Conservation (phyloP, 1,284 basidiomycete species). For the Rhizoctonia solani region DNA sequence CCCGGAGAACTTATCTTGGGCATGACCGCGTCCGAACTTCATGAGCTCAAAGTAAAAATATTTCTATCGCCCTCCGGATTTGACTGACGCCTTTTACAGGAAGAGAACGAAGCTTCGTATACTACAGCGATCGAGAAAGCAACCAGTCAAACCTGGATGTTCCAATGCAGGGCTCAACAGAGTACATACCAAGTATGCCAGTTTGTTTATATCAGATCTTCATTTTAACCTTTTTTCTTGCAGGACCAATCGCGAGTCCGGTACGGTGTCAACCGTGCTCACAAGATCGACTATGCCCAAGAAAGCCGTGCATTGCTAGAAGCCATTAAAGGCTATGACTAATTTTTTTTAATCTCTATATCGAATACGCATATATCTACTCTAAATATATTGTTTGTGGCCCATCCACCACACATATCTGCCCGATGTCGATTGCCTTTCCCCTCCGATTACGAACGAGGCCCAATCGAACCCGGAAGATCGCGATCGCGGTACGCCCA, state of each 20-base stretch:
- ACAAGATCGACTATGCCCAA: slow-evolving; percentile 69
- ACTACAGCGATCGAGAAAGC: slow-evolving; percentile 67
- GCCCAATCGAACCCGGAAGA: background rate
- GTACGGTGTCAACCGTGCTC: slow-evolving; percentile 76
- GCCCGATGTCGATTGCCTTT: background rate
- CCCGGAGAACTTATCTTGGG: slow-evolving; percentile 79
- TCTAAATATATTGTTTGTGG: background rate
- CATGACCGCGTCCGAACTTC: slow-evolving; percentile 79
- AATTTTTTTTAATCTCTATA: background rate
- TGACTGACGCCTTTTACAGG: slow-evolving; percentile 50
- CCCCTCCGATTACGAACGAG: background rate
- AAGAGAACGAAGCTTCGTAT: slow-evolving; percentile 67
- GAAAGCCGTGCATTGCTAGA: slow-evolving; percentile 68
- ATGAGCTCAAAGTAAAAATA: slow-evolving; percentile 65
- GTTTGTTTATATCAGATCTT: slow-evolving; percentile 1
- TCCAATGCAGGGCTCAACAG: slow-evolving; percentile 85
- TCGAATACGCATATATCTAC: slow-evolving; percentile 7
- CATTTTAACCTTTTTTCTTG: slow-evolving; percentile 12
- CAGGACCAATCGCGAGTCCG: slow-evolving; percentile 79
- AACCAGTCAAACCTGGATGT: slow-evolving; percentile 75
- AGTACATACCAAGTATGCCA: slow-evolving; percentile 81
- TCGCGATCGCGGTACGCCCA: background rate
- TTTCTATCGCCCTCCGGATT: background rate
- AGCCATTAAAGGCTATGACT: slow-evolving; percentile 44
- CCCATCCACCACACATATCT: background rate